Conservation (phyloP, 2,329 filamentous ascomycete genomes). For the Paradendryphiella salina region DNA sequence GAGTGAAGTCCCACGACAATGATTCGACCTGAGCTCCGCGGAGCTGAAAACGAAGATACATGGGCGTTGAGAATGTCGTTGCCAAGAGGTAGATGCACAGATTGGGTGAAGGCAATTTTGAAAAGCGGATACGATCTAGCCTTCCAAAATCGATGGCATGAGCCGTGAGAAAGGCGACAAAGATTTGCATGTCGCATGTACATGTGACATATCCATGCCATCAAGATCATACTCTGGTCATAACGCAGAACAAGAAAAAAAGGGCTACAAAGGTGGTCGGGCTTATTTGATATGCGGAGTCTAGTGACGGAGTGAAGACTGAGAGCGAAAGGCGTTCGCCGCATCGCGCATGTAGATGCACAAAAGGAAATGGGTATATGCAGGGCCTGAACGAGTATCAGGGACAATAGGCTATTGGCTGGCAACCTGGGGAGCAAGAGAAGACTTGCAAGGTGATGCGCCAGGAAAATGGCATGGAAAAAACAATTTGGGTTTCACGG, state of each 20-base stretch:
- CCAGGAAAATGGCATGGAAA: background rate
- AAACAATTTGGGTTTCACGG: constrained; percentile 7
- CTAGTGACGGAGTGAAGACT: background rate
- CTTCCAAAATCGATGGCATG: no score
- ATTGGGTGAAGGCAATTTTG: background rate
- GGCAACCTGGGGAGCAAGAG: background rate
- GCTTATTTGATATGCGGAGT: no score
- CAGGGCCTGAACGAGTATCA: constrained; percentile 1
- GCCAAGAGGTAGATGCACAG: background rate
- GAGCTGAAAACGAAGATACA: background rate
- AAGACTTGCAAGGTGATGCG: background rate
- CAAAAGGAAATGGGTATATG: constrained; percentile 1
- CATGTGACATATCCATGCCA: no score
- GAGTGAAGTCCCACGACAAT: background rate
- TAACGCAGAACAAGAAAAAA: no score
- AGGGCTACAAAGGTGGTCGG: no score
- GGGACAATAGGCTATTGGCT: background rate
- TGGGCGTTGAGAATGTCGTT: background rate
- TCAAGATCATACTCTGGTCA: no score
- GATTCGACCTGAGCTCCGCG: background rate
- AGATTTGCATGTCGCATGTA: no score
- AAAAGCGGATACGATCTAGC: background rate
- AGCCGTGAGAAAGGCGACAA: no score
- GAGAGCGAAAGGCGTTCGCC: constrained; percentile 1
- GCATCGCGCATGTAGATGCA: constrained; percentile 4